Evolutionary conservation across 257 asterid genomes (phyloP), one percentile per base, ranked within the genome.

Genomic region (Lithospermum erythrorhizon): DNA sequence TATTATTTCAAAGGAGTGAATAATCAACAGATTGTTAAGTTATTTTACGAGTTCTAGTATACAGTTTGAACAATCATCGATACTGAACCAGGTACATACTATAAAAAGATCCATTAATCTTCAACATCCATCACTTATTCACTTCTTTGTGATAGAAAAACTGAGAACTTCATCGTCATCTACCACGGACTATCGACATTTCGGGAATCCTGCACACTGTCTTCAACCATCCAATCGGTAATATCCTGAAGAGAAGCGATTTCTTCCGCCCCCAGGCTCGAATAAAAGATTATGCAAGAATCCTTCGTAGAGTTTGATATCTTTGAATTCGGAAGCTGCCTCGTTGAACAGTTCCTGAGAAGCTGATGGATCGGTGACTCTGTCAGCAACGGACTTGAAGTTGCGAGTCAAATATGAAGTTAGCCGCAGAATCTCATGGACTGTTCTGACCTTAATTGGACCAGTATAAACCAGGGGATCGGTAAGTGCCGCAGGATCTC

Each of bases 381-480:
- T 77, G 70, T 93, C 99, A 59, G 97, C 97, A 8, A 93, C 69
- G 59, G 78, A 79, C 70, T 74, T 78, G 76, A 93, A 76, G 66
- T 89, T 89, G 30, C 91, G 83, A 75, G 71, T 84, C 80, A 93
- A 66, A 41, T 83, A 84, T 5, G 95, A 67, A 0, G 99, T 75
- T 70, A 93, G 84, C 66, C 99, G 99, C 59, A 93, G 45, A 60
- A 93, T 93, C 79, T 93, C 99, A 37, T 93, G 99, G 27, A 97
- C 99, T 2, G 97, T 93, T 47, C 99, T 88, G 72, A 93, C 83
- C 81, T 97, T 80, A 59, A 93, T 81, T 0, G 99, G 96, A 22
- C 99, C 99, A 0, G 97, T 89, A 69, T 93, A 93, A 76, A 93
- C 99, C 73, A 93, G 70, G 0, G 99, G 99, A 70, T 93, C 99